These are phyloP conservation scores for Chlamydomonas schloesseri DNA, from an alignment of 139 green algal genomes.

Conservation along the genomic window DNA sequence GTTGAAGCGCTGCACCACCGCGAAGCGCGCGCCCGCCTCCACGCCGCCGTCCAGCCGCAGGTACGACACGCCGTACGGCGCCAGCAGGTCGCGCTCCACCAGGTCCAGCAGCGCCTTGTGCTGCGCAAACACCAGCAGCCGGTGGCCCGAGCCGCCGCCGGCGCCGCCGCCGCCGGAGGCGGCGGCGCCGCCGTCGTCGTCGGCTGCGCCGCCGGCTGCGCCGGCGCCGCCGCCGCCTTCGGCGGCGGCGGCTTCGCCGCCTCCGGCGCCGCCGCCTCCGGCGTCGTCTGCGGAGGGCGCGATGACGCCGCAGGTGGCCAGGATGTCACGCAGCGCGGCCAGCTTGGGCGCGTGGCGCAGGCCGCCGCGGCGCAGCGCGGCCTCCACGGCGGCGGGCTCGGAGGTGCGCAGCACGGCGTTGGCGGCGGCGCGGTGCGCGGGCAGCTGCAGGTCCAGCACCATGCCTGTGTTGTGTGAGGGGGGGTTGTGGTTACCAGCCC, in stretches of 20 bases:
- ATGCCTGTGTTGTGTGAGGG: slow-evolving; percentile 78
- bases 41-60: slow-evolving; percentile 93
- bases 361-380: slow-evolving; percentile 41
- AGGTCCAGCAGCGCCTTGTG: slow-evolving; percentile 91
- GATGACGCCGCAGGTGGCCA: slow-evolving; percentile 90
- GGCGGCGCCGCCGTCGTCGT: not conserved
- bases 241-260: not conserved
- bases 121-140: slow-evolving; percentile 97
- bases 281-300: slow-evolving; percentile 9
- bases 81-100: slow-evolving; percentile 85
- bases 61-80: slow-evolving; percentile 79
- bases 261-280: not conserved
- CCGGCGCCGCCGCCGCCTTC: slow-evolving; percentile 6
- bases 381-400: slow-evolving; percentile 44
- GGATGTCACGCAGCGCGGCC: slow-evolving; percentile 87
- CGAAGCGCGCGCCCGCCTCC: slow-evolving; percentile 81
- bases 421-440: slow-evolving; percentile 70
- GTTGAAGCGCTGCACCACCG: slow-evolving; percentile 94
- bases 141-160: slow-evolving; percentile 69
- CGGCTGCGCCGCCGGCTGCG: not conserved
- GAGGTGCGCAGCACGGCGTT: slow-evolving; percentile 34
- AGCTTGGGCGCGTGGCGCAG: slow-evolving; percentile 94
- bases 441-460: slow-evolving; percentile 79
- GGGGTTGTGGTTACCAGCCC: no score
- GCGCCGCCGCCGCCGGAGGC: not conserved